Evolutionary conservation across 1,284 basidiomycete species (phyloP).

Genomic region (Malassezia vespertilionis): DNA sequence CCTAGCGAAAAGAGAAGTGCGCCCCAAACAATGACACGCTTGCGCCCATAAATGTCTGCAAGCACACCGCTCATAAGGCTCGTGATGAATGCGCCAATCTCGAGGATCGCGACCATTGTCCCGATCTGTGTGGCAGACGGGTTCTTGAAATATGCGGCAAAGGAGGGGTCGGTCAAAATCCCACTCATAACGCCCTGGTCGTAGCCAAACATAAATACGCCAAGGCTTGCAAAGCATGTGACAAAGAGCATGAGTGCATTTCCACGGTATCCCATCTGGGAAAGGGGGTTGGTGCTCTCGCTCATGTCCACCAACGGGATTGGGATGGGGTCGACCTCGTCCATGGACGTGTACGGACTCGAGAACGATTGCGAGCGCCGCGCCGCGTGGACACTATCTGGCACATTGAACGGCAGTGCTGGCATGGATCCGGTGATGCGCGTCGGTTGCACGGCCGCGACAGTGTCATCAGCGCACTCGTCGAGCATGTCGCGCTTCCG

Average conservation of each 20-base stretch:
- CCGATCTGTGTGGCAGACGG: conserved; percentile 57
- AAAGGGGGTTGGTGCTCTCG: conserved; percentile 26
- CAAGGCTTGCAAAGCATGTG: conserved; percentile 69
- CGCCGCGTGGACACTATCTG: background rate
- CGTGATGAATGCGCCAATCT: conserved; percentile 70
- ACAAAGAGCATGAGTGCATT: conserved; percentile 42
- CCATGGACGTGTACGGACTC: conserved; percentile 3
- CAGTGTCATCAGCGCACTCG: background rate
- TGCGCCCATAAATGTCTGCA: conserved; percentile 76
- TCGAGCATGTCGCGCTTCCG: conserved; percentile 6
- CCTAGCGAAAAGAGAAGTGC: conserved; percentile 78
- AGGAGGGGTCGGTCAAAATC: conserved; percentile 85
- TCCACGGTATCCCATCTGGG: conserved; percentile 35
- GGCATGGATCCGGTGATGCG: conserved; percentile 5
- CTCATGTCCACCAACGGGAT: background rate
- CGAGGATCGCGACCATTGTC: conserved; percentile 66
- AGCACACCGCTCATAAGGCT: conserved; percentile 77
- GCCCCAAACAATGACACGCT: conserved; percentile 74
- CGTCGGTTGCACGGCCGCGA: background rate
- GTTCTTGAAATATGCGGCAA: conserved; percentile 56
- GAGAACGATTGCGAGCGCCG: conserved; percentile 12
- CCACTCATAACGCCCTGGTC: conserved; percentile 52
- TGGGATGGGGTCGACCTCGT: background rate
- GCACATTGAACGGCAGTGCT: conserved; percentile 2
- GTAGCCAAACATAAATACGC: conserved; percentile 67